Base-by-base conservation (phyloP, 306 rosid genomes). In the Glycyrrhiza uralensis region DNA sequence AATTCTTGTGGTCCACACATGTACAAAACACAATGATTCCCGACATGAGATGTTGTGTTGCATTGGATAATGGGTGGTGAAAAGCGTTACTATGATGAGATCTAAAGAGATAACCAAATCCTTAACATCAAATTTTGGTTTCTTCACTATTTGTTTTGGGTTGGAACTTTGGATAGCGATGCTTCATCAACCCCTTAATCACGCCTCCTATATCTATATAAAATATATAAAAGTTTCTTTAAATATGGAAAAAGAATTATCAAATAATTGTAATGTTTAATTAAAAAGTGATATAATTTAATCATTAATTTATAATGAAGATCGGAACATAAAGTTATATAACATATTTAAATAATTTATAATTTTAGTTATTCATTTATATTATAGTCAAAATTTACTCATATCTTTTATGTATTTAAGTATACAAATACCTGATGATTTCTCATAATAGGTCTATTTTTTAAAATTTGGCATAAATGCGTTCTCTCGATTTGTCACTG, bases 151-250 rank as follows among this genome's bases (percentile, higher is more conserved):
- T 70, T 70, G 72, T 50, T 69, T 60, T 32, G 80, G 15, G 30
- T 49, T 6, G 23, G 24, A 26, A 11, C 55, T 63, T 55, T 65
- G 66, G 88, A 84, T 70, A 76, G 89, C 20, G 83, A 85, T 79
- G 92, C 80, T 72, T 78, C 76, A 81, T 69, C 89, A 29, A 74
- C 82, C 83, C 50, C 59, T 61, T 41, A 72, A 72, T 76, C 84
- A 33, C 33, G 45, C 14, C 66, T 59, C 45, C 13, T 3, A 15
- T 58, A 32, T 38, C 3, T 36, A 5, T 35, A 35, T 57, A 29
- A 29, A 56, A 56, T 29, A 54, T 28, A 7, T 7, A 14, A 28
- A 56, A 7, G 39, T 56, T 56, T 55, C 11, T 26, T 13, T 24
- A 8, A 51, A n/a, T n/a, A n/a, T n/a, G n/a, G n/a, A 35, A 35